Conservation (phyloP, 176 grass and related monocot genomes). For the Hyparrhenia diplandra region DNA sequence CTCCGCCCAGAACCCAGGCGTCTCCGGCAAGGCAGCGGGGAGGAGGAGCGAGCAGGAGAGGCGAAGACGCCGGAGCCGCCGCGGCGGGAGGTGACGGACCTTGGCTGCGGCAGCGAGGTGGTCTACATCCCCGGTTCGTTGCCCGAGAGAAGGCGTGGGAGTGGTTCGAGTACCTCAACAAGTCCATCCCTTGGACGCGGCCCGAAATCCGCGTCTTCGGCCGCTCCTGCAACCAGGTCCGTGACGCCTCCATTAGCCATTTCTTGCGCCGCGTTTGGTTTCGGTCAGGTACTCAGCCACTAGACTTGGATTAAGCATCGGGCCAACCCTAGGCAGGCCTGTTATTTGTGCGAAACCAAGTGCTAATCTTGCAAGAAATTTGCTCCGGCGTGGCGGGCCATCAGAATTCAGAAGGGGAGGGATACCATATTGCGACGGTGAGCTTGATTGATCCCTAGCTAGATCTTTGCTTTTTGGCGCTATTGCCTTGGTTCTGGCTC, state of each 20-base stretch:
- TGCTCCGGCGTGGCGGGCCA: not conserved
- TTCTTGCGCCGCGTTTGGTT: not conserved
- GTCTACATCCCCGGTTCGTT: conserved; percentile 57
- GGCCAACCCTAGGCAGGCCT: too few species aligned
- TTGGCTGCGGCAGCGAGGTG: conserved; percentile 73
- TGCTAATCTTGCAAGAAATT: not conserved
- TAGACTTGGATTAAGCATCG: too few species aligned
- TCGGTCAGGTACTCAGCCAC: too few species aligned
- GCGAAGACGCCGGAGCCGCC: not conserved
- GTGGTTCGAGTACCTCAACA: conserved; percentile 71
- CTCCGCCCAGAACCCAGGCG: not conserved
- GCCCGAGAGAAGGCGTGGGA: conserved; percentile 58
- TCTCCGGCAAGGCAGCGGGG: not conserved
- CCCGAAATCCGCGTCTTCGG: conserved; percentile 71
- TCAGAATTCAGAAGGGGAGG: too few species aligned
- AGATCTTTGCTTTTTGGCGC: not conserved
- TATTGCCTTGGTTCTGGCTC: not conserved
- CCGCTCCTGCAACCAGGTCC: conserved; percentile 51
- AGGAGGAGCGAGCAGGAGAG: not conserved
- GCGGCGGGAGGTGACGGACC: conserved; percentile 40
- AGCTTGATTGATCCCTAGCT: not conserved
- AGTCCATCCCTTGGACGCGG: conserved; percentile 58
- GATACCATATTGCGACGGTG: not conserved
- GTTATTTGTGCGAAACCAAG: not conserved
- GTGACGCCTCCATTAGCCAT: not conserved